phyloP scores from a whole-genome alignment of 352 stramenopile genomes.

The Pythium rishiriense region DNA sequence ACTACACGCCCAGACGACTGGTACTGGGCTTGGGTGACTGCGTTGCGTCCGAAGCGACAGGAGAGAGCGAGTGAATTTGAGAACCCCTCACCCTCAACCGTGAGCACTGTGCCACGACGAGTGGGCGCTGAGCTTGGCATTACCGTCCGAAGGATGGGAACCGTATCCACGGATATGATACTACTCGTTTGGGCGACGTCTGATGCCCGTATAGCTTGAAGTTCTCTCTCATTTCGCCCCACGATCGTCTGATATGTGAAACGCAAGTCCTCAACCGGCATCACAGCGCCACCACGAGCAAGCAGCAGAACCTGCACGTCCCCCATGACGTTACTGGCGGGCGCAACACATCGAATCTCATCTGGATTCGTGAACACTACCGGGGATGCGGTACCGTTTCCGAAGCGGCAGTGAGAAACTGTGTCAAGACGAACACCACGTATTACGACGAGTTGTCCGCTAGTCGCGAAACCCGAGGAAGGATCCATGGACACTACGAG shows the following conservation, averaged over 20 bases:
- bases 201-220: background rate
- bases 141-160: slow-evolving; percentile 26
- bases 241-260: slow-evolving; percentile 50
- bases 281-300: slow-evolving; percentile 33
- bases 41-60: slow-evolving; percentile 81
- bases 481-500: slow-evolving; percentile 42
- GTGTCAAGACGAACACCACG: slow-evolving; percentile 47
- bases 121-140: slow-evolving; percentile 15
- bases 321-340: slow-evolving; percentile 24
- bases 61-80: slow-evolving; percentile 60
- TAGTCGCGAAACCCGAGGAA: slow-evolving; percentile 28
- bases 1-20: slow-evolving; percentile 45
- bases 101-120: slow-evolving; percentile 61
- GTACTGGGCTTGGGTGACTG: slow-evolving; percentile 47
- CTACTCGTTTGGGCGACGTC: background rate
- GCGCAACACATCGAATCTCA: slow-evolving; percentile 27
- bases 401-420: slow-evolving; percentile 79
- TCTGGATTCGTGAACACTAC: slow-evolving; percentile 22
- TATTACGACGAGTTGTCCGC: slow-evolving; percentile 47
- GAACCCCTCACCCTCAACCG: slow-evolving; percentile 81
- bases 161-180: background rate
- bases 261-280: slow-evolving; percentile 35
- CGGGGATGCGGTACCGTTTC: slow-evolving; percentile 21
- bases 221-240: slow-evolving; percentile 21
- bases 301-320: slow-evolving; percentile 47